These are phyloP conservation scores for Begonia loranthoides DNA, from an alignment of 306 rosid genomes.

Conservation along the genomic window DNA sequence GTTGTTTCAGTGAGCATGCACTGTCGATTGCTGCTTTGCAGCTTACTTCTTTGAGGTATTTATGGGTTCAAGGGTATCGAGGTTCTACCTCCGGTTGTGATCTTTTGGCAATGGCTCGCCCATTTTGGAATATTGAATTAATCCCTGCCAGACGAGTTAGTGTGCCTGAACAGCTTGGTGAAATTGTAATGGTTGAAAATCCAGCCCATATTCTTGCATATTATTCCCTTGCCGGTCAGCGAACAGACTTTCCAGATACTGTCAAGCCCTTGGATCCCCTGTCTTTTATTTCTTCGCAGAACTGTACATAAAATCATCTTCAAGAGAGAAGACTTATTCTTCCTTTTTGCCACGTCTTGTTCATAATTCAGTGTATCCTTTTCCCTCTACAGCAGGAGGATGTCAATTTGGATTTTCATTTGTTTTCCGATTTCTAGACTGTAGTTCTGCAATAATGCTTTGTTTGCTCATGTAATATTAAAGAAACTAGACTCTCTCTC, in stretches of 20 bases:
- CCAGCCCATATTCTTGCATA: slow-evolving; percentile 93
- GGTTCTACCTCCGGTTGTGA: slow-evolving; percentile 46
- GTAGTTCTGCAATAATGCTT: too few relatives aligned
- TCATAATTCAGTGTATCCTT: slow-evolving; percentile 12
- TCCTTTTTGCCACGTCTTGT: slow-evolving; percentile 23
- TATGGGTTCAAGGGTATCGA: slow-evolving; percentile 94
- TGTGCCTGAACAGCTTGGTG: slow-evolving; percentile 11
- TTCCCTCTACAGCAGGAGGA: not conserved
- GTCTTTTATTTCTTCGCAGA: slow-evolving; percentile 21
- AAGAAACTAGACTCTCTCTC: too few relatives aligned
- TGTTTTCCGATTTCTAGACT: too few relatives aligned
- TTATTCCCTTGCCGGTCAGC: slow-evolving; percentile 93
- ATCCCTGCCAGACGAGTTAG: slow-evolving; percentile 49
- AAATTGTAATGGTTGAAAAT: slow-evolving; percentile 25
- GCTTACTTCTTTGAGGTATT: slow-evolving; percentile 56
- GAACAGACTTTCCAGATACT: slow-evolving; percentile 65
- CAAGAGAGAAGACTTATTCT: slow-evolving; percentile 1
- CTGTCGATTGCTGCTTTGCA: slow-evolving; percentile 56
- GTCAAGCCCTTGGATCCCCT: slow-evolving; percentile 52
- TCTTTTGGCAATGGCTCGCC: slow-evolving; percentile 74
- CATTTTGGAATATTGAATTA: slow-evolving; percentile 81
- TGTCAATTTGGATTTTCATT: not conserved
- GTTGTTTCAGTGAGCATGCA: slow-evolving; percentile 81
- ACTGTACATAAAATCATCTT: slow-evolving; percentile 29
- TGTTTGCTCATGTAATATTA: too few relatives aligned